A percentile compares a stretch with the other conserved stretches of the same genome.
Conservation (phyloP, 257 asterid genomes). For the Marsdenia floribunda region DNA sequence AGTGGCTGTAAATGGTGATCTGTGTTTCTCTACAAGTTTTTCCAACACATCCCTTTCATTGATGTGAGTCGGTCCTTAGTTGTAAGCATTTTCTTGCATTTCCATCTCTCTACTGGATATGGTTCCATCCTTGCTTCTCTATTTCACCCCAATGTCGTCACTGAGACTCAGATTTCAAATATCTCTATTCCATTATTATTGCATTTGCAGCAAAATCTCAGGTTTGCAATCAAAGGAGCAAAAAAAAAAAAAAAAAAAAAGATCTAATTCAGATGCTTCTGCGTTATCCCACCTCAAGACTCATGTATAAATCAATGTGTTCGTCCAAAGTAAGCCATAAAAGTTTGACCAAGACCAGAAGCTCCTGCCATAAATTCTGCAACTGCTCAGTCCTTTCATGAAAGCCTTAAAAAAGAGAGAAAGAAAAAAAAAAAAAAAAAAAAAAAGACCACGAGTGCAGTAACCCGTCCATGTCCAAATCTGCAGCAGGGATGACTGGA, state of each 20-base stretch:
- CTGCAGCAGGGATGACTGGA: constrained; percentile 2
- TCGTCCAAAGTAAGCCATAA: not conserved
- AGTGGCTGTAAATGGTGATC: constrained; percentile 3
- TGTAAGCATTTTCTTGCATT: not conserved
- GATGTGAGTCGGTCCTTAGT: constrained; percentile 7
- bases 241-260: no score
- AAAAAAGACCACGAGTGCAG: constrained; percentile 5
- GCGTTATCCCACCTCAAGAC: not conserved
- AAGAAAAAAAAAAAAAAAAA: not conserved
- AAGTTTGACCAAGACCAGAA: constrained; percentile 15
- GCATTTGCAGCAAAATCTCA: constrained; percentile 4
- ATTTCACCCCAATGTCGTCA: not conserved
- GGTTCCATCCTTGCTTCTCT: constrained; percentile 2
- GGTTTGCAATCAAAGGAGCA: not conserved
- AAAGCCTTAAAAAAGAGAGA: not conserved
- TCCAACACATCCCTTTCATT: constrained; percentile 14
- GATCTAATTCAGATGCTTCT: constrained; percentile 1
- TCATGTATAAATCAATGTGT: not conserved
- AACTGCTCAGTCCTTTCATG: constrained; percentile 13
- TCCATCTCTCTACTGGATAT: constrained; percentile 6
- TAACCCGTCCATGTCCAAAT: constrained; percentile 11
- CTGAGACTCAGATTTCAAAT: constrained; percentile 2
- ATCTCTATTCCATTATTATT: not conserved
- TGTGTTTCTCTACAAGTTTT: constrained; percentile 1
- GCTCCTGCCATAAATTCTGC: not conserved